Evolutionary conservation across 1,139 yeast species (phyloP).

Genomic region (Blastobotrys proliferans): DNA sequence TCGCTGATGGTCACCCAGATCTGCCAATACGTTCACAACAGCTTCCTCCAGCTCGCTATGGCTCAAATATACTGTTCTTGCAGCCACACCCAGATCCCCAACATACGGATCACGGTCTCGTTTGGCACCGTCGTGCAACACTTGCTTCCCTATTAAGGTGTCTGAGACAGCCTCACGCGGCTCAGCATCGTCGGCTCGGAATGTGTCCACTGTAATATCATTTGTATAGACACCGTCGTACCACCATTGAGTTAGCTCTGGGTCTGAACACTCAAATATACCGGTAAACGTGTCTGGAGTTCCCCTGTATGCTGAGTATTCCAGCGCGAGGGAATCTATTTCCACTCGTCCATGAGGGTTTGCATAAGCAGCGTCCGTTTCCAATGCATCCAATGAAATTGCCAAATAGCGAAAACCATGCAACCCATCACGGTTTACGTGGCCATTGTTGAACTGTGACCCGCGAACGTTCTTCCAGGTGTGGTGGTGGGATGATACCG

Average conservation of each 20-base stretch:
- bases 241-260: not conserved
- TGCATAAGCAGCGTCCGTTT: not conserved
- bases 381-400: constrained; percentile 1
- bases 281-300: constrained; percentile 2
- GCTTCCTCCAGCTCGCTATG: constrained; percentile 1
- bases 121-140: constrained; percentile 3
- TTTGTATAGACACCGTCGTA: constrained; percentile 4
- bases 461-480: not conserved
- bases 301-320: constrained; percentile 1
- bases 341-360: not conserved
- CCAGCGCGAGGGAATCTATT: not conserved
- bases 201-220: not conserved
- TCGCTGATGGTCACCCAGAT: constrained; percentile 5
- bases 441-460: not conserved
- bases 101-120: constrained; percentile 6
- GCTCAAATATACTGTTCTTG: not conserved
- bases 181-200: not conserved
- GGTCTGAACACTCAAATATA: not conserved
- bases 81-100: constrained; percentile 4
- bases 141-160: not conserved
- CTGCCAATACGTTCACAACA: constrained; percentile 1
- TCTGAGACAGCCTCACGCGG: not conserved
- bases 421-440: constrained; percentile 1
- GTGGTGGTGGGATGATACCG: not conserved
- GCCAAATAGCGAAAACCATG: constrained; percentile 1